Base-by-base conservation (phyloP, 257 asterid species). In the Scutellaria galericulata region DNA sequence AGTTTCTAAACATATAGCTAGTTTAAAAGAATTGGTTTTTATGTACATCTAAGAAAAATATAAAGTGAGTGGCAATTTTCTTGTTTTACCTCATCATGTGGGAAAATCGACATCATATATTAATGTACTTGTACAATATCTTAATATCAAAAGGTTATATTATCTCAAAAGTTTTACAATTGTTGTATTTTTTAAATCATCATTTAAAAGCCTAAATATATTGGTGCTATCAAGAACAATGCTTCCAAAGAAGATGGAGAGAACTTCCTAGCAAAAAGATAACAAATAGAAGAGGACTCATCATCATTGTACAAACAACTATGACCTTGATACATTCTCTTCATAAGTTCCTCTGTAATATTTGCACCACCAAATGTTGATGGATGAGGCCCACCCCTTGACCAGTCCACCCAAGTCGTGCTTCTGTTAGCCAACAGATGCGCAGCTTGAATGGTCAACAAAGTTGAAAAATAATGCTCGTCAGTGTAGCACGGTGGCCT, bases 371-470 rank as follows among this genome's bases (percentile, higher is more conserved):
- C 92, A 39, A 86, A 88, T 0, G 90, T 84, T 10, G 86, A 87
- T 1, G 92, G 95, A 15, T 86, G 95, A 12, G 95, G 76, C 14
- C 95, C 95, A 3, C 95, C 90, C 77, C 90, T 81, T 9, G 95
- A 86, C 95, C 95, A 88, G 70, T 88, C 95, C 0, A 78, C 88
- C 90, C 88, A 88, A 0, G 90, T 88, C 20, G 85, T 6, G 72
- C 89, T 86, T 39, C 89, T 52, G 45, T 88, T 88, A 9, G 92
- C 90, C 74, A 88, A 63, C 15, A 75, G 76, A 12, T 53, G 52
- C 0, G 67, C 75, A 0, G 85, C 87, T n/a, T 62, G 50, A 41
- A 84, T 78, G 6, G 82, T 75, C 73, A 88, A 72, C 85, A 88
- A 80, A n/a, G 92, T 88, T 5, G 89, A 89, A 18, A 88, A 83